Conservation (phyloP, 257 asterid species). For the Gardenia jasminoides region DNA sequence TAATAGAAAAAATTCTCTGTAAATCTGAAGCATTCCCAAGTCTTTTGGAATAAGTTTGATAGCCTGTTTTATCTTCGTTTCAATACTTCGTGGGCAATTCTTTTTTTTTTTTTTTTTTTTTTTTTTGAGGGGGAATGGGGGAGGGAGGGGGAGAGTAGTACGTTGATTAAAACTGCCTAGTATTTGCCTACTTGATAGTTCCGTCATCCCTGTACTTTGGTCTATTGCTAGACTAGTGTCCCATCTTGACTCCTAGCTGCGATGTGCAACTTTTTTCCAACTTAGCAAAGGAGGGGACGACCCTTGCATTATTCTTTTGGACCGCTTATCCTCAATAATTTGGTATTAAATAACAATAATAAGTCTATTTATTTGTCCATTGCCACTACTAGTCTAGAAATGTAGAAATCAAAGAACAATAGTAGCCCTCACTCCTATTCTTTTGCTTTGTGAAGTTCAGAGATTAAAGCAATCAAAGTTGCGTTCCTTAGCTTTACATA, state of each 20-base stretch:
- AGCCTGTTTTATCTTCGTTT: too few species aligned
- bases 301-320: conserved; percentile 6
- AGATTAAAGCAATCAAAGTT: background rate
- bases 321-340: background rate
- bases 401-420: too few species aligned
- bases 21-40: too few species aligned
- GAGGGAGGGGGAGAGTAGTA: too few species aligned
- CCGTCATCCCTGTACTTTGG: background rate
- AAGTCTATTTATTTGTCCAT: background rate
- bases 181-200: too few species aligned
- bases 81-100: too few species aligned
- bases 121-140: too few species aligned
- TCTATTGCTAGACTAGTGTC: background rate
- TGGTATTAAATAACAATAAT: background rate
- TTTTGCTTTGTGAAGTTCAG: background rate
- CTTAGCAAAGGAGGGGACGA: background rate
- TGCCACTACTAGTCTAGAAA: background rate
- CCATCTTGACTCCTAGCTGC: background rate
- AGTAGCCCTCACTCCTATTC: background rate
- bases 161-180: background rate
- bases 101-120: too few species aligned
- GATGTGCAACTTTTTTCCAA: background rate
- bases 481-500: background rate
- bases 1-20: too few species aligned
- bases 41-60: too few species aligned